Conservation (phyloP, 2,329 filamentous ascomycete genomes). For the Pyrenophora graminea region DNA sequence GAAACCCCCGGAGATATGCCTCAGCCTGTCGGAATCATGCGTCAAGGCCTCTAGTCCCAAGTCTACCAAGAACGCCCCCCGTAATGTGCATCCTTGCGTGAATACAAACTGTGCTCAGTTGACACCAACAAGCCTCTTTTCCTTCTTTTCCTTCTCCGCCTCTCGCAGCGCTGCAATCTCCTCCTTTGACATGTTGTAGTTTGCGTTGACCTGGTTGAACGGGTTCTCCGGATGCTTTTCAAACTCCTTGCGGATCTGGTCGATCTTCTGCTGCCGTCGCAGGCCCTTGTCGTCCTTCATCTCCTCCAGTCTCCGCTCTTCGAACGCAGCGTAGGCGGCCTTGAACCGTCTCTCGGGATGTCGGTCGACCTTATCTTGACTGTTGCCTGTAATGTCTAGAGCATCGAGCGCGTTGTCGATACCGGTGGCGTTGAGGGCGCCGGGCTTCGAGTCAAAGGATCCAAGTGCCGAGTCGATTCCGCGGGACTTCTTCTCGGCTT, state of each 20-base stretch:
- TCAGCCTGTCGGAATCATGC: constrained; percentile 5
- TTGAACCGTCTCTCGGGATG: constrained; percentile 88
- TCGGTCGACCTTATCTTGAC: constrained; percentile 74
- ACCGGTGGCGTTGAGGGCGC: constrained; percentile 76
- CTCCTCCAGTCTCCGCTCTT: constrained; percentile 79
- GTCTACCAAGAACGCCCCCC: constrained; percentile 23
- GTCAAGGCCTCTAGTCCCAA: constrained; percentile 2
- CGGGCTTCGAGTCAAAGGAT: constrained; percentile 47
- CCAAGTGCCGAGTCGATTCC: constrained; percentile 69
- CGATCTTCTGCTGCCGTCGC: constrained; percentile 80
- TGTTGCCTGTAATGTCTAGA: constrained; percentile 68
- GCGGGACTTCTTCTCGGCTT: constrained; percentile 57
- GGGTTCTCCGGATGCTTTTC: constrained; percentile 94
- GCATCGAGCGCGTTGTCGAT: constrained; percentile 95
- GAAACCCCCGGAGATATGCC: neutral
- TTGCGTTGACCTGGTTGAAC: constrained; percentile 80
- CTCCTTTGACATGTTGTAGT: constrained; percentile 77
- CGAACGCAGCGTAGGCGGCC: constrained; percentile 80
- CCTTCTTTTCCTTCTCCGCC: constrained; percentile 73
- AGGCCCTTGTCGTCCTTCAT: constrained; percentile 84
- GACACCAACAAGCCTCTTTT: constrained; percentile 62
- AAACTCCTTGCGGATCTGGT: constrained; percentile 87
- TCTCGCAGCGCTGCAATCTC: constrained; percentile 71
- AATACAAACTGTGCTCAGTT: constrained; percentile 12
- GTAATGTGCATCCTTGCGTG: constrained; percentile 7